Evolutionary conservation across 2,329 filamentous ascomycete genomes (phyloP), one percentile per base, ranked within the genome.

Genomic region (Arachnopeziza araneosa): DNA sequence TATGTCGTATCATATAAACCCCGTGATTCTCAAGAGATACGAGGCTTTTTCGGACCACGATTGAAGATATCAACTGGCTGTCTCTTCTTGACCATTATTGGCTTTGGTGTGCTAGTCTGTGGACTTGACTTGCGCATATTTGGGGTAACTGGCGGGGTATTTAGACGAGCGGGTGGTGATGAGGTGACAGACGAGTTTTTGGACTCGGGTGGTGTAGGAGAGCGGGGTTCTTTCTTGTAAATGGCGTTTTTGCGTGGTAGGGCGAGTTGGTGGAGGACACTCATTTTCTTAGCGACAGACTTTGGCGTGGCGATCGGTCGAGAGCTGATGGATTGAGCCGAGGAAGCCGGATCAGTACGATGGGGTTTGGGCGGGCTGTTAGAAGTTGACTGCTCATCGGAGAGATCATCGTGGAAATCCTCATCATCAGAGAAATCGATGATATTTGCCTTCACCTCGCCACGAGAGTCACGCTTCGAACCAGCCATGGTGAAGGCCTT

Each of bases 401-500:
- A 44, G 17, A 44, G 36, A 19, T 19, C 36, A 19, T 19, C 36
- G 5, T 5, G 17, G 19, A n/a, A 10, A n/a, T 22, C 50, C 9
- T 52, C 50, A 3, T 52, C 50, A 52, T 52, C 50, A 52, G 24
- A 52, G 10, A 22, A 52, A 22, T 52, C 50, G 22, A 52, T n/a
- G 19, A 22, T 4, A 24, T 10, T 24, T 10, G 21, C 12, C 8
- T 52, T 24, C 14, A 12, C 50, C 3, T 52, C 50, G n/a, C 24
- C 50, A 22, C 10, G 3, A 52, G 19, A 22, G 49, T 53, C 24
- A 24, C n/a, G 24, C 23, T 58, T 58, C 22, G 50, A 9, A 53
- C 30, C 44, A 30, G 26, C 26, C 5, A 22, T 21, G 24, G 32
- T 58, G 10, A 54, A 17, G 51, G 67, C 68, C n/a, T 60, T 56